Percentiles rank a stretch among this genome's conserved stretches.
These are phyloP conservation scores for Apiotrichum akiyoshidainum DNA, from an alignment of 1,284 basidiomycete species.

Conservation along the genomic window DNA sequence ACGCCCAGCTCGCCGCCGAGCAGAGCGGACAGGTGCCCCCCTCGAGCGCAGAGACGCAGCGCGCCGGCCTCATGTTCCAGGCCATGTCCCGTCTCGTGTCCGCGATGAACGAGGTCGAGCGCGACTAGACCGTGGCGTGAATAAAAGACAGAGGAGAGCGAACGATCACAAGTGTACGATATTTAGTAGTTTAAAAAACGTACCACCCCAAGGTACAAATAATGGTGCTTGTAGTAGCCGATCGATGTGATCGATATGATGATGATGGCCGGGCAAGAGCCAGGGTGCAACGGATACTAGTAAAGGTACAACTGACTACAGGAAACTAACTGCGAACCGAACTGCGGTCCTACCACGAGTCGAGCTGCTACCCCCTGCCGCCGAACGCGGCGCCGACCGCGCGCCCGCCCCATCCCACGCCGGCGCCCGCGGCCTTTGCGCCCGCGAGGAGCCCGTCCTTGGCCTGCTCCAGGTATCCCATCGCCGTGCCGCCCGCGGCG, in stretches of 20 bases:
- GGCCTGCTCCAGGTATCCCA: conserved; percentile 47
- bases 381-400: conserved; percentile 19
- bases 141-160: background rate
- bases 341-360: too few relatives aligned
- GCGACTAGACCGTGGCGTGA: conserved; percentile 14
- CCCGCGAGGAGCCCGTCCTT: conserved; percentile 44
- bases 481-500: conserved; percentile 7
- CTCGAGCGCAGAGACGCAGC: conserved; percentile 42
- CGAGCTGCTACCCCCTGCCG: conserved; percentile 6
- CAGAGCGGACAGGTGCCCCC: conserved; percentile 13
- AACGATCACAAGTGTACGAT: background rate
- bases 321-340: too few relatives aligned
- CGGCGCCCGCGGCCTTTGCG: conserved; percentile 28
- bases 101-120: conserved; percentile 51
- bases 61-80: conserved; percentile 49
- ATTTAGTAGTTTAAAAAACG: too few relatives aligned
- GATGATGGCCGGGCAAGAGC: too few relatives aligned
- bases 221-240: too few relatives aligned
- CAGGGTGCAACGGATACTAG: too few relatives aligned
- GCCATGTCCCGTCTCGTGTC: conserved; percentile 45
- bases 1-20: conserved; percentile 19
- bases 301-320: too few relatives aligned
- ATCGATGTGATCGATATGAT: too few relatives aligned
- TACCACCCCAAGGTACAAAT: too few relatives aligned
- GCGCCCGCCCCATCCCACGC: conserved; percentile 27